phyloP scores from a whole-genome alignment of 441 rosid species.

The Populus hybrid region DNA sequence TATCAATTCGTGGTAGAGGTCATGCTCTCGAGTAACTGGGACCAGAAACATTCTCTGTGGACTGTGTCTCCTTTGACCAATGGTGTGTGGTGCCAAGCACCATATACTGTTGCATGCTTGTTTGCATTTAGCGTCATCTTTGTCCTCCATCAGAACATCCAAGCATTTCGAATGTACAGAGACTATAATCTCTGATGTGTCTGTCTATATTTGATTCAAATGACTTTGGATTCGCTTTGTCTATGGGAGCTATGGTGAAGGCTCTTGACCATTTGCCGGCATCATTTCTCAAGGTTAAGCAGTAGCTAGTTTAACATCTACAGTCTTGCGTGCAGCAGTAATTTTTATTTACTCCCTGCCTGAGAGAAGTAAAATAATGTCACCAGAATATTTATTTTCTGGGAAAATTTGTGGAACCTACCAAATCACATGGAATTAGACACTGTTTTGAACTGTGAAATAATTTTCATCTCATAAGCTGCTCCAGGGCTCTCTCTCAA shows the following conservation, averaged over 20 bases:
- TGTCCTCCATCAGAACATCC: background rate
- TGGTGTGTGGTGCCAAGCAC: background rate
- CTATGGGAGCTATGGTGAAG: background rate
- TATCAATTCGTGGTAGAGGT: constrained; percentile 7
- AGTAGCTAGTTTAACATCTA: background rate
- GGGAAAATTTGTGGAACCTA: constrained; percentile 8
- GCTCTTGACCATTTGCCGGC: background rate
- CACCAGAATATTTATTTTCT: background rate
- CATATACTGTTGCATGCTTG: constrained; percentile 15
- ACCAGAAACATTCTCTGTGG: constrained; percentile 43
- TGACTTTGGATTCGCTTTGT: background rate
- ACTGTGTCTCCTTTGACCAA: constrained; percentile 43
- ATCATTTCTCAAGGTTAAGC: background rate
- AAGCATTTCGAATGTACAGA: background rate
- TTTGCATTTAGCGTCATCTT: background rate
- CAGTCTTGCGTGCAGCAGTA: too few species aligned
- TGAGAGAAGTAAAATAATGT: background rate
- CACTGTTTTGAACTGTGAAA: constrained; percentile 1
- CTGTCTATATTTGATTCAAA: background rate
- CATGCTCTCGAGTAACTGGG: constrained; percentile 33
- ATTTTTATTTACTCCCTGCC: background rate
- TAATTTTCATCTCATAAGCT: constrained; percentile 11
- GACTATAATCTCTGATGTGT: background rate
- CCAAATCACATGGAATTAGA: background rate
- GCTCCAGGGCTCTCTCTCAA: background rate